Base-by-base conservation (phyloP, 1,284 basidiomycete species). In the Trichosporon ovoides region DNA sequence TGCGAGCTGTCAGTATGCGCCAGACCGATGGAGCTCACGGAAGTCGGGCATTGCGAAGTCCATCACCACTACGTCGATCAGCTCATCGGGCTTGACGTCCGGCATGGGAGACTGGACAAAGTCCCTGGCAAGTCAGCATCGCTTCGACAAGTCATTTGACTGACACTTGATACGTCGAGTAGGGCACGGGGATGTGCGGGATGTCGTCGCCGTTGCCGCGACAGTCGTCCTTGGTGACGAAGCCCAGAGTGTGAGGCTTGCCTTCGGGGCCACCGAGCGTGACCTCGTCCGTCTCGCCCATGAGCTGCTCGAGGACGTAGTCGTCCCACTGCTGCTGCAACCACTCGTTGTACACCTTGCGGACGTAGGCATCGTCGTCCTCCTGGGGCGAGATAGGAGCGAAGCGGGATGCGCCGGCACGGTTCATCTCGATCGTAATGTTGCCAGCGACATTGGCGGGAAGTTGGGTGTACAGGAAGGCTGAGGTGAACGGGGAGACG, bases 401-500 rank as follows among this genome's bases (percentile, higher is more conserved):
- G 6, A 76, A 56, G 53, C 74, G 74, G 16, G 70, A 70, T 3
- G 75, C 69, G 14, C 76, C 76, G 14, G 71, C 67, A 46, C 66
- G 65, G 55, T 77, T 76, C 73, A 78, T 72, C 62, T 75, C 66
- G 2, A 62, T 57, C 1, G 66, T 61, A 20, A 77, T 66, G 5
- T 65, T 64, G 18, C 64, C 59, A 2, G 71, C 75, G 14, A 78
- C 60, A 9, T 61, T 62, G n/a, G 68, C 69, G 2, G 65, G 64
- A 7, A 78, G 63, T 5, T 60, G 64, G 20, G 67, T 68, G 53
- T 73, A 73, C 9, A 72, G 54, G 60, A 78, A 78, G 5, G 60
- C 62, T 18, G 66, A 68, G 3, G 65, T 67, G 60, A 85, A 89
- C 1, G 87, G 87, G 16, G 83, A 84, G 0, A 83, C 81, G 0